Conservation (phyloP, 148 eudicot species). For the Silene conica region DNA sequence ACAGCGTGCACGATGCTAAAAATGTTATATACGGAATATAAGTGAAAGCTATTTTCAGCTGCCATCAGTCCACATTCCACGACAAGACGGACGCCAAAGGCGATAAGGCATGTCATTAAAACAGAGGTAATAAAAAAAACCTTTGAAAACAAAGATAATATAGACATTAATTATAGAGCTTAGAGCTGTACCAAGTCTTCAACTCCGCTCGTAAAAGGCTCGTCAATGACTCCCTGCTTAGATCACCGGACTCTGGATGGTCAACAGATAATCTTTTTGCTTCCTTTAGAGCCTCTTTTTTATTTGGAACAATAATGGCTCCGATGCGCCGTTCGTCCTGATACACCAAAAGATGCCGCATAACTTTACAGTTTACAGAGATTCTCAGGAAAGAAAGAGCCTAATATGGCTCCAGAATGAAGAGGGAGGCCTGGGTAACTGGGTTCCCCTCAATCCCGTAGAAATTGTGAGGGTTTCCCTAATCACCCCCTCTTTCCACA, state of each 20-base stretch:
- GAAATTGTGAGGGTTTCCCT: not conserved
- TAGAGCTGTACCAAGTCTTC: constrained; percentile 49
- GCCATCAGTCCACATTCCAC: not conserved
- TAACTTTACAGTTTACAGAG: not conserved
- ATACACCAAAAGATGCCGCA: not conserved
- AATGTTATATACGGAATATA: not conserved
- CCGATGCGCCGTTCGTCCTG: constrained; percentile 66
- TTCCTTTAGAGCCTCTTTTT: constrained; percentile 54
- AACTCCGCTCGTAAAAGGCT: constrained; percentile 54
- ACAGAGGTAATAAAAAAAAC: not conserved
- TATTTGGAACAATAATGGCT: constrained; percentile 86
- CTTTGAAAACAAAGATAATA: not conserved
- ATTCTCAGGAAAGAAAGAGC: not conserved
- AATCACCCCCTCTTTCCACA: not conserved
- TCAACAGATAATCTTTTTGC: constrained; percentile 47
- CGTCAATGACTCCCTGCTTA: constrained; percentile 45
- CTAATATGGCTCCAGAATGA: no score
- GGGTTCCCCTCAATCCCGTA: no score
- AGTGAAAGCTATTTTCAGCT: not conserved
- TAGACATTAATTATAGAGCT: not conserved
- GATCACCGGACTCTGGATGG: constrained; percentile 42
- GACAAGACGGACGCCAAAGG: not conserved
- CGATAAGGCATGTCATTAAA: not conserved
- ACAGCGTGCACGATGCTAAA: not conserved
- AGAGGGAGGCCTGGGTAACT: no score